These are phyloP conservation scores for Urtica urens DNA, from an alignment of 306 rosid genomes.

Conservation along the genomic window DNA sequence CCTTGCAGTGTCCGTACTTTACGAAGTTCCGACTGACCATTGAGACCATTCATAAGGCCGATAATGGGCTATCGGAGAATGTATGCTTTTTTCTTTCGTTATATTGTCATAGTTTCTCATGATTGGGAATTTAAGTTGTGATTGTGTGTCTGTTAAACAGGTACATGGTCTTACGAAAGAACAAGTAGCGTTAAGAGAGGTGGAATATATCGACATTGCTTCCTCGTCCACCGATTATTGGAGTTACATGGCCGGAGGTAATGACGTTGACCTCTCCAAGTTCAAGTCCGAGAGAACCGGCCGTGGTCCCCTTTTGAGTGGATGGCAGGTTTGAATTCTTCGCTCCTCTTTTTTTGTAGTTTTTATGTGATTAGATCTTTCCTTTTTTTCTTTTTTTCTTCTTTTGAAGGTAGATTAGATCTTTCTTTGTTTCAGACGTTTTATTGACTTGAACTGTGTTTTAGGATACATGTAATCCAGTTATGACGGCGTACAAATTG, in stretches of 20 bases:
- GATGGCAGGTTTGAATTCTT: slow-evolving; percentile 34
- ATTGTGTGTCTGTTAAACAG: slow-evolving; percentile 14
- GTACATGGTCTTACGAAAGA: slow-evolving; percentile 35
- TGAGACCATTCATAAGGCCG: slow-evolving; percentile 30
- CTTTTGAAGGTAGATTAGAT: background rate
- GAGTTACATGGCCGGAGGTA: slow-evolving; percentile 29
- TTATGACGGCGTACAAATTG: slow-evolving; percentile 42
- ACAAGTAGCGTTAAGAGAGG: slow-evolving; percentile 28
- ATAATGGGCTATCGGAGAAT: slow-evolving; percentile 33
- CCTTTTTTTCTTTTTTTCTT: background rate
- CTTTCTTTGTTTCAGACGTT: background rate
- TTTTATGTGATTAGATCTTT: background rate
- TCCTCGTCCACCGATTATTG: slow-evolving; percentile 29
- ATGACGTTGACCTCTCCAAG: slow-evolving; percentile 18
- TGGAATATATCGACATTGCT: slow-evolving; percentile 34
- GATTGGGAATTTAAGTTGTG: background rate
- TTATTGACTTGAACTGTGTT: too few relatives aligned
- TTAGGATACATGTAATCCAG: slow-evolving; percentile 26
- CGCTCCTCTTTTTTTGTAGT: background rate
- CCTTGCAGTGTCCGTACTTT: slow-evolving; percentile 38
- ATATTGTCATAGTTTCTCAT: background rate
- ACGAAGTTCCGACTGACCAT: slow-evolving; percentile 30
- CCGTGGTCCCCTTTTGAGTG: slow-evolving; percentile 36
- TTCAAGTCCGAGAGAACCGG: slow-evolving; percentile 29
- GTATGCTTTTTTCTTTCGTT: slow-evolving; percentile 11